These are phyloP conservation scores for Saccharum spontaneum DNA, from an alignment of 176 grass and related monocot species.

Conservation along the genomic window DNA sequence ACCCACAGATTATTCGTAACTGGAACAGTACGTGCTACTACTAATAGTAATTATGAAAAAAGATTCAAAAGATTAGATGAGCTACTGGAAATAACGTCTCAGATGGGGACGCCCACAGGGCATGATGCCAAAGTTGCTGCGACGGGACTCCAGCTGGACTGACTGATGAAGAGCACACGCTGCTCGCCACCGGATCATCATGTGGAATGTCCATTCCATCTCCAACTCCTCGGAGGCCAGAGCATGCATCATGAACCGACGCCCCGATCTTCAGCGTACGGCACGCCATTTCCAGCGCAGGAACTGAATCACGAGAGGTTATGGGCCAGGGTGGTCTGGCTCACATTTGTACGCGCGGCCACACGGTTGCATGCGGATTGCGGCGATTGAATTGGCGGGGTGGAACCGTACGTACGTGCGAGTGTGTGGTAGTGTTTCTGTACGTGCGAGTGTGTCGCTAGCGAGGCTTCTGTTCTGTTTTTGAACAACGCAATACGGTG, in stretches of 20 bases:
- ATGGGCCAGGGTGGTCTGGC: background rate
- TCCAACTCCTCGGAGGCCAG: too few relatives aligned
- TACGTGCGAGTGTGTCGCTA: too few relatives aligned
- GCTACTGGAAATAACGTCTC: too few relatives aligned
- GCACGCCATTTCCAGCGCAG: background rate
- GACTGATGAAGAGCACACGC: background rate
- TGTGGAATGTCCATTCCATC: background rate
- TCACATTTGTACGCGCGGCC: background rate
- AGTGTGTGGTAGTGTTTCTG: too few relatives aligned
- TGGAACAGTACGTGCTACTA: too few relatives aligned
- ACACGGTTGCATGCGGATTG: background rate
- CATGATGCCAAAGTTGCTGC: background rate
- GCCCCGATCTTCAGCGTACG: background rate
- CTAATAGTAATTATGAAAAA: too few relatives aligned
- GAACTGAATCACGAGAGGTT: background rate
- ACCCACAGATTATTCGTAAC: background rate
- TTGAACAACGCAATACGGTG: too few relatives aligned
- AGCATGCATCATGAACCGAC: background rate
- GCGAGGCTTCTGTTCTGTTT: too few relatives aligned
- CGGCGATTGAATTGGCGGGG: background rate
- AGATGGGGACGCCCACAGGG: background rate
- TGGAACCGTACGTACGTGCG: background rate
- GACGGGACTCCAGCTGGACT: background rate
- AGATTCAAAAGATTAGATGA: too few relatives aligned
- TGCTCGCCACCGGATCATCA: conserved; percentile 2